phyloP scores from a whole-genome alignment of 352 stramenopile genomes.

The Blastocystis sp. region DNA sequence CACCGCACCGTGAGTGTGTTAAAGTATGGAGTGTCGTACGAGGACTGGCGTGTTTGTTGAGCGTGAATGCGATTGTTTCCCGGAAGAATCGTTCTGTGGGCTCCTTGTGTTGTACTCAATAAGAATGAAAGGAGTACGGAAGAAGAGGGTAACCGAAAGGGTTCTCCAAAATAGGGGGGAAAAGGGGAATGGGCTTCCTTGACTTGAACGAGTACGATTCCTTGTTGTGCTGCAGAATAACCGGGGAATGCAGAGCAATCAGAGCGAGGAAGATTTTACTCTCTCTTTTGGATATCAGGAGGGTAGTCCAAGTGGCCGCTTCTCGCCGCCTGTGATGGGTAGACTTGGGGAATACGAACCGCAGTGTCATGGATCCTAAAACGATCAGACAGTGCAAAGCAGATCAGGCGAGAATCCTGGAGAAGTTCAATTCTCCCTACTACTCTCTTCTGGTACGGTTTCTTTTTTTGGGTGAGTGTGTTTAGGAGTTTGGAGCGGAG shows the following conservation, averaged over 20 bases:
- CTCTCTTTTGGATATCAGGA: neutral
- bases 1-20: conserved; percentile 21
- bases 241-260: neutral
- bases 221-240: neutral
- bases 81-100: too few relatives aligned
- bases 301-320: neutral
- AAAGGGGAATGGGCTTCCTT: too few relatives aligned
- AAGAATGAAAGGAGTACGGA: too few relatives aligned
- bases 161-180: too few relatives aligned
- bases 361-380: conserved; percentile 54
- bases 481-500: conserved; percentile 66
- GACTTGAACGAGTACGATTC: neutral
- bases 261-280: neutral
- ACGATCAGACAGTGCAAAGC: conserved; percentile 60
- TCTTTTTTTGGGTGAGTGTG: neutral
- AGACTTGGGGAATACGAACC: conserved; percentile 21
- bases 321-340: neutral
- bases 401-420: conserved; percentile 66
- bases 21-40: conserved; percentile 42
- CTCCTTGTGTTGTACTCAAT: too few relatives aligned
- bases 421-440: conserved; percentile 67
- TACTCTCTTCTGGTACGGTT: conserved; percentile 41
- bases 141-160: too few relatives aligned
- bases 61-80: too few relatives aligned
- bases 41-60: too few relatives aligned